A percentile compares a stretch with the other conserved stretches of the same genome.
phyloP scores from a whole-genome alignment of 768 basidiomycete species.

The Lanmaoa rubissima region DNA sequence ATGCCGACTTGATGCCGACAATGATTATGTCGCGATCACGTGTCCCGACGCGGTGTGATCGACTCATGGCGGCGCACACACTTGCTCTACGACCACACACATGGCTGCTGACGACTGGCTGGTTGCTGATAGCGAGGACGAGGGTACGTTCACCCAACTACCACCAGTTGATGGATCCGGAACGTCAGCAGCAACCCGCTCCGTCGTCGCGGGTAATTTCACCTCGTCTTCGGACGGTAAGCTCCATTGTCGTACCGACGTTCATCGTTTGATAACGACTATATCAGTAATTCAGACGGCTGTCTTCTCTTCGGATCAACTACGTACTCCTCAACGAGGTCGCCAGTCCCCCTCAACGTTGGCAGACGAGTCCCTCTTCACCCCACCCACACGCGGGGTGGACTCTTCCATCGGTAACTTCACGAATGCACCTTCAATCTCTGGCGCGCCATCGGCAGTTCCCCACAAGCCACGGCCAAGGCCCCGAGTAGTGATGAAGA shows the following conservation, averaged over 20 bases:
- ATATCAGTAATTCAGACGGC: conserved; percentile 21
- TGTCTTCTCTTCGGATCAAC: conserved; percentile 12
- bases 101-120: conserved; percentile 37
- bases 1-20: too few relatives aligned
- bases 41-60: conserved; percentile 11
- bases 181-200: neutral
- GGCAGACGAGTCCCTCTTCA: conserved; percentile 27
- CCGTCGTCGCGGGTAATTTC: neutral
- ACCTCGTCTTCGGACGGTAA: conserved; percentile 8
- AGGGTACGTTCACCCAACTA: conserved; percentile 15
- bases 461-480: conserved; percentile 28
- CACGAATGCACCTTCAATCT: conserved; percentile 11
- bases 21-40: conserved; percentile 25
- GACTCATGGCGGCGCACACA: neutral
- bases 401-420: conserved; percentile 15
- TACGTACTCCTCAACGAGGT: conserved; percentile 14
- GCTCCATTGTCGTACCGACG: neutral
- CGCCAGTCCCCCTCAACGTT: conserved; percentile 1
- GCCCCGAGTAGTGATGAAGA: conserved; percentile 31
- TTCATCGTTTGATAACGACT: neutral
- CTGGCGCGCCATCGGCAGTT: neutral
- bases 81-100: neutral
- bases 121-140: conserved; percentile 51
- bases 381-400: conserved; percentile 13
- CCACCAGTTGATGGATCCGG: neutral